Evolutionary conservation across 805 yeast genomes (phyloP), one percentile per base, ranked within the genome.

Genomic region (Yueomyces sinensis): DNA sequence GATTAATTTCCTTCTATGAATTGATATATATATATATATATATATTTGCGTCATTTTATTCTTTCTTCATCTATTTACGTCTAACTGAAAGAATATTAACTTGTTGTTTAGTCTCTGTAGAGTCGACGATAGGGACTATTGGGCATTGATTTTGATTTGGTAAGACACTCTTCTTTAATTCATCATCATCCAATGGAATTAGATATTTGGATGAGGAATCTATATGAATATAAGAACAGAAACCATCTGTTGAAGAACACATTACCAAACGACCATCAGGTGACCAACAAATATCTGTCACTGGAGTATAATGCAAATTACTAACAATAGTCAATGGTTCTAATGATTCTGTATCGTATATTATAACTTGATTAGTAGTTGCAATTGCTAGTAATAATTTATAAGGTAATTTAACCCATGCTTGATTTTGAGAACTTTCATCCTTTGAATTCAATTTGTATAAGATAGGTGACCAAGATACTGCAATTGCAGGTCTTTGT

Each of bases 301-400:
- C 67, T 1, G 91, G 74, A 2, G 93, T 76, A 49, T 87, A 87
- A 52, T 91, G 98, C 33, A 91, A 62, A 46, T 84, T 84, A 0
- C 82, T 68, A 3, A 79, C 78, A 13, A 72, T 60, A 4, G 87
- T 91, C 17, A 91, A 47, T 2, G 96, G 94, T 37, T 66, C 56
- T 18, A 64, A 47, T 23, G 66, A 64, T 41, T 76, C 81, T 0
- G 97, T 89, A 44, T 84, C 94, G 56, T 82, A 91, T 2, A 91
- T 59, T 7, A 79, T 49, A 11, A 91, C 79, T 13, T 87, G 70
- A 51, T 83, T 95, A 37, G 82, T 86, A 0, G 96, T 87, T 0
- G 95, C 97, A 15, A 91, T 80, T 0, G 96, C 97, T 59, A 81
- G 87, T 1, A 89, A 59, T 74, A 91, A 70, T 41, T 84, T 71